phyloP scores from a whole-genome alignment of 2,329 filamentous ascomycete genomes.

The Epichloe hybrida region DNA sequence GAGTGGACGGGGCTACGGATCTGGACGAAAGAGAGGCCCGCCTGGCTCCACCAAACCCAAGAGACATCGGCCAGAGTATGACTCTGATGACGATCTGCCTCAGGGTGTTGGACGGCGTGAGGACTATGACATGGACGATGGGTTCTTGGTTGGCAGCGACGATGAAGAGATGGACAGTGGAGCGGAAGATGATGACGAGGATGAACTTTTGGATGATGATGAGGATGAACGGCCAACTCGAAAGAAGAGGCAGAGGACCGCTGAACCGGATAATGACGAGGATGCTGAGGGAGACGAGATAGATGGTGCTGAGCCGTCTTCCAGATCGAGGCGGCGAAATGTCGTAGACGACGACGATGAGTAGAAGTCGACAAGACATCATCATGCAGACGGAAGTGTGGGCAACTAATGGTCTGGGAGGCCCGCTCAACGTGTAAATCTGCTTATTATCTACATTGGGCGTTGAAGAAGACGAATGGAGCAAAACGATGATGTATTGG shows the following conservation, averaged over 20 bases:
- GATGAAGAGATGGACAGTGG: constrained; percentile 52
- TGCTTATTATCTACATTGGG: not conserved
- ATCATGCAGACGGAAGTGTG: not conserved
- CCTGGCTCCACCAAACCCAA: constrained; percentile 36
- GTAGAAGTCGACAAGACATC: not conserved
- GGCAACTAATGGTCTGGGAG: not conserved
- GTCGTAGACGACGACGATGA: constrained; percentile 39
- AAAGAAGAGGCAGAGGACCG: constrained; percentile 38
- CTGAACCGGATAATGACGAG: constrained; percentile 32
- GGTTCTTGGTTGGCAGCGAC: constrained; percentile 63
- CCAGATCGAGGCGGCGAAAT: constrained; percentile 38
- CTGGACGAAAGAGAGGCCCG: constrained; percentile 39
- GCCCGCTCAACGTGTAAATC: not conserved
- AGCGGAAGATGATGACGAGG: constrained; percentile 53
- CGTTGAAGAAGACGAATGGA: not conserved
- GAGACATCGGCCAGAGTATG: constrained; percentile 49
- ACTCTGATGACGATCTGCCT: constrained; percentile 62
- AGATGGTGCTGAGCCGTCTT: constrained; percentile 28
- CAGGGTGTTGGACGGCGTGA: constrained; percentile 49
- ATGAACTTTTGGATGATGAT: constrained; percentile 41
- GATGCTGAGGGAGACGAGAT: constrained; percentile 44
- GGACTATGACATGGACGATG: constrained; percentile 68
- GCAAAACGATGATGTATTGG: not conserved
- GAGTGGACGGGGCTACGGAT: constrained; percentile 37
- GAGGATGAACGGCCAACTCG: constrained; percentile 33